phyloP scores from a whole-genome alignment of 2,329 filamentous ascomycete genomes.

The Talaromyces sp. region DNA sequence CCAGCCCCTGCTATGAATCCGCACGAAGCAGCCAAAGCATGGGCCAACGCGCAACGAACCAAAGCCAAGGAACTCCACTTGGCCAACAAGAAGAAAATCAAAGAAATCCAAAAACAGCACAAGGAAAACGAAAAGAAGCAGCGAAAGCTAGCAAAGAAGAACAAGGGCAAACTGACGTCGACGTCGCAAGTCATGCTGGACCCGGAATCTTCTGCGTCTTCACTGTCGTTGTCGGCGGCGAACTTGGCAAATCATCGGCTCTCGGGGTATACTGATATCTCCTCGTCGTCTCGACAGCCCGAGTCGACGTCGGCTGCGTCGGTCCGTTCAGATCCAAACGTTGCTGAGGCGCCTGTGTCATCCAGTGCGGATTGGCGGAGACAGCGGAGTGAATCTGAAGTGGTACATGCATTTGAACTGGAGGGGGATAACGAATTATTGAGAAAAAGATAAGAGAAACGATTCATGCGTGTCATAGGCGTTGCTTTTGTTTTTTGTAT shows the following conservation, averaged over 20 bases:
- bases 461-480: not conserved
- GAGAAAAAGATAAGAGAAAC: not conserved
- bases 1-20: conserved; percentile 2
- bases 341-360: not conserved
- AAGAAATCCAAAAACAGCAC: conserved; percentile 7
- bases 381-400: not conserved
- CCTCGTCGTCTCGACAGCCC: not conserved
- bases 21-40: conserved; percentile 12
- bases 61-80: conserved; percentile 11
- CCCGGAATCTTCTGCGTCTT: not conserved
- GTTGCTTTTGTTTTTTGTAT: not conserved
- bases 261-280: not conserved
- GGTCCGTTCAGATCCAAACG: not conserved
- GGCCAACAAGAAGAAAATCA: conserved; percentile 10
- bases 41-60: conserved; percentile 9
- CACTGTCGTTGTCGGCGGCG: not conserved
- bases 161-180: not conserved
- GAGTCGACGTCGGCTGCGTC: not conserved
- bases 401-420: not conserved
- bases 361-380: not conserved
- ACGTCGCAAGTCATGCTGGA: not conserved
- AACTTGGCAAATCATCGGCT: not conserved
- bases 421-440: not conserved
- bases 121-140: conserved; percentile 11
- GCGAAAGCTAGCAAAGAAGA: conserved; percentile 8